A percentile compares a stretch with the other conserved stretches of the same genome.
phyloP scores from a whole-genome alignment of 768 basidiomycete genomes.

The Ramaria rubella region DNA sequence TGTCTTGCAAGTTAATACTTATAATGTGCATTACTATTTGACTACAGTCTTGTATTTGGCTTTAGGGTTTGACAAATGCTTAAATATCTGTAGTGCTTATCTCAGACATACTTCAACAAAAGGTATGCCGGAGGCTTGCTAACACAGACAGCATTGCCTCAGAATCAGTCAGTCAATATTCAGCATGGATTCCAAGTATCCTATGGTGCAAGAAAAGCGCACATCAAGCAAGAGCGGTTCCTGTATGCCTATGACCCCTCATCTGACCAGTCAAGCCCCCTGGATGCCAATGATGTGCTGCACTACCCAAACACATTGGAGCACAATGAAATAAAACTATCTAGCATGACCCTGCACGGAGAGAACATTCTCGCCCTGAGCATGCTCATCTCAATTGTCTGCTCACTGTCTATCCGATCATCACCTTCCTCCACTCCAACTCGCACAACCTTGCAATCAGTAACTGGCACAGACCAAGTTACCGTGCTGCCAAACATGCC shows the following conservation, averaged over 20 bases:
- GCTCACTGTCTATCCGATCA: constrained; percentile 79
- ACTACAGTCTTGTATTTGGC: no score
- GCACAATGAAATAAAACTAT: constrained; percentile 27
- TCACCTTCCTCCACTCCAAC: constrained; percentile 35
- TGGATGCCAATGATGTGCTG: constrained; percentile 70
- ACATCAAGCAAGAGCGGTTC: constrained; percentile 31
- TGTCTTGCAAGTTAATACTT: no score
- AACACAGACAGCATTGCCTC: constrained; percentile 47
- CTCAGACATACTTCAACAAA: no score
- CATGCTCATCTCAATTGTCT: constrained; percentile 56
- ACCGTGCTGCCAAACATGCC: constrained; percentile 50
- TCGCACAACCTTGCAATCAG: constrained; percentile 41
- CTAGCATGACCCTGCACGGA: constrained; percentile 37
- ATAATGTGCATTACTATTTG: no score
- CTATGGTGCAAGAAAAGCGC: constrained; percentile 22
- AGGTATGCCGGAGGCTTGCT: no score
- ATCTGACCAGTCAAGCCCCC: constrained; percentile 43
- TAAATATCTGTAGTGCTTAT: no score
- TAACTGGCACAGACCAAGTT: constrained; percentile 57
- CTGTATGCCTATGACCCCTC: constrained; percentile 69
- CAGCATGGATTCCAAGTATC: constrained; percentile 61
- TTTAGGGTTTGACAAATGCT: no score
- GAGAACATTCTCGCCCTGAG: constrained; percentile 66
- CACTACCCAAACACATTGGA: constrained; percentile 50
- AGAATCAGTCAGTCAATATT: constrained; percentile 46